Conservation (phyloP, 306 rosid species). For the Vigna hirtella region DNA sequence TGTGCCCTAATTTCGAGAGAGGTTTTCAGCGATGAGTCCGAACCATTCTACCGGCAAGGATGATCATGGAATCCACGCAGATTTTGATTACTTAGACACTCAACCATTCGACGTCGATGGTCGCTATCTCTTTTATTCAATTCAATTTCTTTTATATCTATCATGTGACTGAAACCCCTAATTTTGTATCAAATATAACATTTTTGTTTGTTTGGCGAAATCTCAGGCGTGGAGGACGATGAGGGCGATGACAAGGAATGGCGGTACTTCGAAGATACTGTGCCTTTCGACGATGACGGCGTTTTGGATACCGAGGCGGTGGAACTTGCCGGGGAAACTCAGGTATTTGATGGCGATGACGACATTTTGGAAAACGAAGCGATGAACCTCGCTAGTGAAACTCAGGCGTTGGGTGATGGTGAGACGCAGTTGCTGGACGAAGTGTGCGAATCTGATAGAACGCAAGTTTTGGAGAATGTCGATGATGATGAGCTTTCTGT, state of each 20-base stretch:
- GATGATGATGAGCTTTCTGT: conserved; percentile 38
- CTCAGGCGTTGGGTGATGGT: conserved; percentile 52
- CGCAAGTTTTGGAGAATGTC: conserved; percentile 56
- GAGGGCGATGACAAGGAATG: conserved; percentile 27
- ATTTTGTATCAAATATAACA: background rate
- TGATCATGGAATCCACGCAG: conserved; percentile 31
- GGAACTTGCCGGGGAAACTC: conserved; percentile 67
- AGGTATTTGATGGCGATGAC: conserved; percentile 44
- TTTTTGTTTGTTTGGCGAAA: background rate
- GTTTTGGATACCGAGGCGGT: conserved; percentile 57
- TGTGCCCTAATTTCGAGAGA: conserved; percentile 41
- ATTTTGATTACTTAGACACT: conserved; percentile 45
- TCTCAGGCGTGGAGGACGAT: conserved; percentile 48
- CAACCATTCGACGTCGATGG: conserved; percentile 57
- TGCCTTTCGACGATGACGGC: conserved; percentile 30
- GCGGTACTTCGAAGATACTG: conserved; percentile 20
- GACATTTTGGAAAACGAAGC: conserved; percentile 56
- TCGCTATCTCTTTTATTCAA: conserved; percentile 32
- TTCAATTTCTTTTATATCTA: background rate
- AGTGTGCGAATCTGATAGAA: conserved; percentile 56
- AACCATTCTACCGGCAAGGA: conserved; percentile 52
- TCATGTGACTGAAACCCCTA: background rate
- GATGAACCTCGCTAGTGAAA: conserved; percentile 62
- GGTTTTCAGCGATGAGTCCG: conserved; percentile 31
- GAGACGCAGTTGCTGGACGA: conserved; percentile 65